Evolutionary conservation across 768 basidiomycete species (phyloP).

Genomic region (Tylopilus felleus): DNA sequence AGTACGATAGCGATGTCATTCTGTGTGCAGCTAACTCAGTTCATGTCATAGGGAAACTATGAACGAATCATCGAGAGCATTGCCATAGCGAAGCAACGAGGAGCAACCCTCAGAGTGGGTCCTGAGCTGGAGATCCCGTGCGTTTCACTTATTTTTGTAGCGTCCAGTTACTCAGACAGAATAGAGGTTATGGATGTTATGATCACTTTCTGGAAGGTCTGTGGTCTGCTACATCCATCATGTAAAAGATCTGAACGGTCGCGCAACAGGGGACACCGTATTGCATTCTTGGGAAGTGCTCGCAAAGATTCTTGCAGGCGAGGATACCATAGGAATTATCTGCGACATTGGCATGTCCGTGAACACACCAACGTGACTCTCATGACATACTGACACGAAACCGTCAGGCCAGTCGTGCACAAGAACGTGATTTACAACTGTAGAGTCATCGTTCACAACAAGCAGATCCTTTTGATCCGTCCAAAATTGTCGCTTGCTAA

Average conservation of each 20-base stretch:
- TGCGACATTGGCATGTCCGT: slow-evolving; percentile 96
- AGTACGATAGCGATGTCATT: slow-evolving; percentile 38
- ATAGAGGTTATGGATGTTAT: slow-evolving; percentile 92
- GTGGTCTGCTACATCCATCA: neutral
- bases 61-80: slow-evolving; percentile 90
- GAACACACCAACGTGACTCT: neutral
- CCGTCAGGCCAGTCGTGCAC: slow-evolving; percentile 86
- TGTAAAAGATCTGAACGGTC: neutral
- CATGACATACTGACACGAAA: neutral
- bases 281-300: slow-evolving; percentile 98
- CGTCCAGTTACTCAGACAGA: neutral
- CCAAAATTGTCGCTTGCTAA: slow-evolving; percentile 99
- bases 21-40: neutral
- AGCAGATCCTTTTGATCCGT: slow-evolving; percentile 87
- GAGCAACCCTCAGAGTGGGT: slow-evolving; percentile 89
- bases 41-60: slow-evolving; percentile 70
- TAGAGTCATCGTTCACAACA: slow-evolving; percentile 82
- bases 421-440: slow-evolving; percentile 99
- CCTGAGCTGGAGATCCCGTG: slow-evolving; percentile 97
- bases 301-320: slow-evolving; percentile 80
- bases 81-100: slow-evolving; percentile 78
- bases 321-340: slow-evolving; percentile 78
- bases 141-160: slow-evolving; percentile 40
- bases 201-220: slow-evolving; percentile 97
- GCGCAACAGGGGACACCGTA: slow-evolving; percentile 78